These are phyloP conservation scores for Psidium guajava DNA, from an alignment of 345 rosid species.

Conservation along the genomic window DNA sequence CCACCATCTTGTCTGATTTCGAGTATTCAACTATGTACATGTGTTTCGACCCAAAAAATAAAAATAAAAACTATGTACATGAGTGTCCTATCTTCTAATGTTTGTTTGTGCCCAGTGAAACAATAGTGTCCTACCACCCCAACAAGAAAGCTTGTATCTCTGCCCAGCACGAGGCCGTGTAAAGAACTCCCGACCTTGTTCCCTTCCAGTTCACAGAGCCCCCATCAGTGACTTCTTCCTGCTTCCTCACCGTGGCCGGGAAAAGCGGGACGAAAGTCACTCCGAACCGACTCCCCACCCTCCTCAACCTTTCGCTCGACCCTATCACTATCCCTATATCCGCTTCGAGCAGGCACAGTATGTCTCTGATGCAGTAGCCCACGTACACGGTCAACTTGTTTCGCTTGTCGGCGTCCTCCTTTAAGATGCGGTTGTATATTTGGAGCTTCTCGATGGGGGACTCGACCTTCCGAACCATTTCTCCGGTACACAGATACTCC, in stretches of 20 bases:
- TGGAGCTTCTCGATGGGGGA: slow-evolving; percentile 66
- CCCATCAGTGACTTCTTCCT: slow-evolving; percentile 37
- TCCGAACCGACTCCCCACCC: slow-evolving; percentile 67
- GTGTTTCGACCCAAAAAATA: too few relatives aligned
- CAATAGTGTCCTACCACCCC: slow-evolving; percentile 50
- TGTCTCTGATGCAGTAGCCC: slow-evolving; percentile 84
- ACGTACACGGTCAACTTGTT: slow-evolving; percentile 59
- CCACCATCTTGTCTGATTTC: neutral
- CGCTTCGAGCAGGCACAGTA: slow-evolving; percentile 84
- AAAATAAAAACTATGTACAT: too few relatives aligned
- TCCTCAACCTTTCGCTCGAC: slow-evolving; percentile 73
- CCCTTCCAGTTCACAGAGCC: slow-evolving; percentile 48
- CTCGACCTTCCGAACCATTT: slow-evolving; percentile 57
- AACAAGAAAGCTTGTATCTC: slow-evolving; percentile 80
- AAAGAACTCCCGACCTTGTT: slow-evolving; percentile 53
- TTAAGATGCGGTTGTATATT: slow-evolving; percentile 39
- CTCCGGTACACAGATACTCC: slow-evolving; percentile 61
- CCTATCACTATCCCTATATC: slow-evolving; percentile 88
- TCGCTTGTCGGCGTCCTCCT: slow-evolving; percentile 12
- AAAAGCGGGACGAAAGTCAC: slow-evolving; percentile 73
- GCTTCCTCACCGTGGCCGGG: slow-evolving; percentile 62
- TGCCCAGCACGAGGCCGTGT: slow-evolving; percentile 86
- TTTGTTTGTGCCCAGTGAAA: slow-evolving; percentile 7
- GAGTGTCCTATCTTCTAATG: neutral
- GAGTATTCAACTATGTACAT: slow-evolving; percentile 7